Conservation (phyloP, 148 eudicot genomes). For the Arbutus unedo region DNA sequence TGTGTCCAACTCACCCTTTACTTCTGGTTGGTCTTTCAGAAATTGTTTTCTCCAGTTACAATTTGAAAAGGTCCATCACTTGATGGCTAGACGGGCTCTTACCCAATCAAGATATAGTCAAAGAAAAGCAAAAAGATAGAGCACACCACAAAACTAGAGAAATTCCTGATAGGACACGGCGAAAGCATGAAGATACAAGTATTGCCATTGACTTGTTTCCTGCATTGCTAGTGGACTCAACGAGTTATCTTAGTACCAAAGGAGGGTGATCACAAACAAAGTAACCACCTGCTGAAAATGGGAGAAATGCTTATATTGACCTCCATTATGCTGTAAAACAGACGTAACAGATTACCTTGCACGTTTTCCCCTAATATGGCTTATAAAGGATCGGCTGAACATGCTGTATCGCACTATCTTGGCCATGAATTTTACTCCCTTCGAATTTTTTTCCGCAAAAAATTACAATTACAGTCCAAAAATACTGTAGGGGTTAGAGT, state of each 20-base stretch:
- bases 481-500: too few species aligned
- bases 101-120: background rate
- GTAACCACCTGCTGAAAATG: background rate
- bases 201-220: too few species aligned
- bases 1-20: too few species aligned
- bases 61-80: background rate
- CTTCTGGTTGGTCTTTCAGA: background rate
- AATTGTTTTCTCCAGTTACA: background rate
- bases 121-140: background rate
- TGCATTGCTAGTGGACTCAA: background rate
- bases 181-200: background rate
- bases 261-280: background rate
- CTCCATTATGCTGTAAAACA: background rate
- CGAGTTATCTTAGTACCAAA: background rate
- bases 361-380: too few species aligned
- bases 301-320: background rate
- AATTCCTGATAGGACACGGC: background rate
- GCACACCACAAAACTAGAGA: background rate
- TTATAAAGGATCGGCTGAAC: too few species aligned
- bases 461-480: too few species aligned
- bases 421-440: too few species aligned
- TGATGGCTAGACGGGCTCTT: background rate
- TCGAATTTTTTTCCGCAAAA: too few species aligned
- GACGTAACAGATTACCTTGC: background rate
- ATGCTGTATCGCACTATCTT: too few species aligned